Percentiles rank a stretch among this genome's conserved stretches.
phyloP scores from a whole-genome alignment of 106 monocot species.

The Dendrobium nobile region DNA sequence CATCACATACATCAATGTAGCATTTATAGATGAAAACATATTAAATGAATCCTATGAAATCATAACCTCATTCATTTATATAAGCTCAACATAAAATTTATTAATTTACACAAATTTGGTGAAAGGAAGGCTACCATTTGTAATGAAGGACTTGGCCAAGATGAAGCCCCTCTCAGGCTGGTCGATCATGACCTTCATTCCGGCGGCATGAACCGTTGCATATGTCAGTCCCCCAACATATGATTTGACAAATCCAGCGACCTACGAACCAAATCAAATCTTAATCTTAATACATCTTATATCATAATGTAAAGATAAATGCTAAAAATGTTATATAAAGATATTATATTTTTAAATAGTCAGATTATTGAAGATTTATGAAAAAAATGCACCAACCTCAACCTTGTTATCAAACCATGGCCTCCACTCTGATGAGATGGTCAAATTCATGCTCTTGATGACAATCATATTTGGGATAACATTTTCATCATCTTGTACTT shows the following conservation, averaged over 20 bases:
- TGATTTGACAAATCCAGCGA: not conserved
- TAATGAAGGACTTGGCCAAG: not conserved
- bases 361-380: not conserved
- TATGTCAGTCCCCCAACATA: not conserved
- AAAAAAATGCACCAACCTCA: conserved; percentile 1
- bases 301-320: not conserved
- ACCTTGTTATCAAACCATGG: conserved; percentile 1
- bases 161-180: conserved; percentile 3
- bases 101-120: not conserved
- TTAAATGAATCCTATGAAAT: too few species aligned
- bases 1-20: too few species aligned
- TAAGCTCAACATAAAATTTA: not conserved
- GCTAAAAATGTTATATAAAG: not conserved
- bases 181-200: not conserved
- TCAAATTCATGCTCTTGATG: not conserved
- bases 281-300: not conserved
- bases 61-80: too few species aligned
- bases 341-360: too few species aligned
- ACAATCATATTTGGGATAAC: not conserved
- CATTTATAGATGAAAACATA: too few species aligned
- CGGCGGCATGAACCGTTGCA: not conserved
- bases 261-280: not conserved
- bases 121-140: not conserved
- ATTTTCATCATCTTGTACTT: not conserved
- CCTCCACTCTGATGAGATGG: conserved; percentile 5